Evolutionary conservation across 139 green algal genomes (phyloP).

Genomic region (Raphidocelis subcapitata): DNA sequence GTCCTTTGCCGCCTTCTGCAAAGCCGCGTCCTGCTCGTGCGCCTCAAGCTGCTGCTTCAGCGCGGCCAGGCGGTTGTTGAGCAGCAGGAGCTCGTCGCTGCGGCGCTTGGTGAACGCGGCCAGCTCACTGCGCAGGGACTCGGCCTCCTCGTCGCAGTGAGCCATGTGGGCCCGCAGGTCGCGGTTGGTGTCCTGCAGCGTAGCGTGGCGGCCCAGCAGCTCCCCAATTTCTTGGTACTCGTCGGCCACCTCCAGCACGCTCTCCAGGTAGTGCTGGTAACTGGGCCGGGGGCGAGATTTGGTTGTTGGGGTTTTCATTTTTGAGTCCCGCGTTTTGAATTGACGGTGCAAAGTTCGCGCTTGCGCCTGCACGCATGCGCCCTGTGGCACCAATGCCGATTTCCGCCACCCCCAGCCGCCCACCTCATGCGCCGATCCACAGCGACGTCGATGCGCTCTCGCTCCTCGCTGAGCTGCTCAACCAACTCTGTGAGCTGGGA

Average conservation of each 20-base stretch:
- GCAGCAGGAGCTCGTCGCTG: conserved; percentile 78
- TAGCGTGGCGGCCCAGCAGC: conserved; percentile 80
- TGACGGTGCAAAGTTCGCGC: too few relatives aligned
- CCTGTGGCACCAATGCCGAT: too few relatives aligned
- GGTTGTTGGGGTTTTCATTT: too few relatives aligned
- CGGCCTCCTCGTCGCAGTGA: conserved; percentile 2
- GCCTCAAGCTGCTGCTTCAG: conserved; percentile 85
- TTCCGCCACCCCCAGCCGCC: neutral
- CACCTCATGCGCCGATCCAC: conserved; percentile 74
- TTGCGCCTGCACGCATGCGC: too few relatives aligned
- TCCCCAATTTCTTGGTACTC: conserved; percentile 88
- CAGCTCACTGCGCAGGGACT: conserved; percentile 6
- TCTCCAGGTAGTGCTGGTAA: conserved; percentile 86
- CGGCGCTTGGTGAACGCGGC: conserved; percentile 62
- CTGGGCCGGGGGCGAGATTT: too few relatives aligned
- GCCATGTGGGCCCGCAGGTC: conserved; percentile 72
- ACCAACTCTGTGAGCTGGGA: conserved; percentile 65
- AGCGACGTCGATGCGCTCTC: conserved; percentile 62
- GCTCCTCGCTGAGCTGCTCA: conserved; percentile 67
- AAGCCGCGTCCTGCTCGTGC: conserved; percentile 56
- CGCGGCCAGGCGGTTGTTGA: conserved; percentile 78
- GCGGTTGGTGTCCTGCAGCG: conserved; percentile 76
- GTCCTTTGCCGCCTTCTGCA: conserved; percentile 72
- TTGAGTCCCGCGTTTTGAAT: too few relatives aligned
- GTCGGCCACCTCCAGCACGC: conserved; percentile 79